Evolutionary conservation across 2,329 filamentous ascomycete genomes (phyloP).

Genomic region (Leptodontidium sp.): DNA sequence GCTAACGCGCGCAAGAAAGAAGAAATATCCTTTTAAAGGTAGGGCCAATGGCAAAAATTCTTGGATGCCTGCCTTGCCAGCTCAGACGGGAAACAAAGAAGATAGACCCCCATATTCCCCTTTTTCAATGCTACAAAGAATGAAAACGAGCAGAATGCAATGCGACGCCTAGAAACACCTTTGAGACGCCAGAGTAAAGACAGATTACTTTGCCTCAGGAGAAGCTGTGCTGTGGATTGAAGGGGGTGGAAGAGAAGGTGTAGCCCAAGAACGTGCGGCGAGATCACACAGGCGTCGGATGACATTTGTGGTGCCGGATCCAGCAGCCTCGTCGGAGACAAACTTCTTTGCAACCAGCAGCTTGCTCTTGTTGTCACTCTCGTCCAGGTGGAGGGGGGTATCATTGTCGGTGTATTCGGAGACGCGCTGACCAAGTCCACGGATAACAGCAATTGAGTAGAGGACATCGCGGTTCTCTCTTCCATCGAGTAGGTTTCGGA

Average conservation of each 20-base stretch:
- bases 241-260: conserved; percentile 29
- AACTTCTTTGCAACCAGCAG: conserved; percentile 75
- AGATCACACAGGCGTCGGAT: conserved; percentile 75
- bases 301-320: conserved; percentile 78
- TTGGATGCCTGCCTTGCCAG: not conserved
- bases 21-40: not conserved
- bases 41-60: conserved; percentile 3
- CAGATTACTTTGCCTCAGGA: conserved; percentile 21
- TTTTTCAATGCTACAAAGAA: conserved; percentile 36
- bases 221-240: conserved; percentile 23
- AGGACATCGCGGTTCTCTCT: conserved; percentile 90
- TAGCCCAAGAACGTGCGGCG: conserved; percentile 57
- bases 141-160: conserved; percentile 36
- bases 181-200: conserved; percentile 26
- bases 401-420: conserved; percentile 65
- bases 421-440: conserved; percentile 74
- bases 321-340: conserved; percentile 69
- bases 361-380: conserved; percentile 71
- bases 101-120: conserved; percentile 27
- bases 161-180: conserved; percentile 34
- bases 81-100: conserved; percentile 7
- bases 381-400: conserved; percentile 67
- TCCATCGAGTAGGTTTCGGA: conserved; percentile 77
- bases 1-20: not conserved
- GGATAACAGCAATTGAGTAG: conserved; percentile 85